Base-by-base conservation (phyloP, 345 rosid species). In the Luvunga scandens region DNA sequence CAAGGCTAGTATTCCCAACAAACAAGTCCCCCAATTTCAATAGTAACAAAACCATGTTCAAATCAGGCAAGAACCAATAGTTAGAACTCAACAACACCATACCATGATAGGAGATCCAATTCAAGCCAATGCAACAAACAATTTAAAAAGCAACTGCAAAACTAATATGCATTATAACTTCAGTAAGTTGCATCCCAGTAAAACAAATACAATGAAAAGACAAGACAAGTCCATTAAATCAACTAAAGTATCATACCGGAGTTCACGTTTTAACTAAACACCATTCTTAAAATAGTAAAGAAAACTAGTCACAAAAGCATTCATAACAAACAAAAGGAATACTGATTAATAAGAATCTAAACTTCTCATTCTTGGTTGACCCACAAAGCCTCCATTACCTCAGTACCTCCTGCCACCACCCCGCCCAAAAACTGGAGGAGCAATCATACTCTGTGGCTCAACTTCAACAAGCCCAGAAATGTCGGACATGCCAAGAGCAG, bases 401-500 rank as follows among this genome's bases (percentile, higher is more conserved):
- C 73, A 83, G 72, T 38, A 84, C 77, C 89, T 84, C 82, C 81
- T 80, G 34, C 76, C 28, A 45, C 63, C 77, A 31, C 83, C 83
- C 56, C 91, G 83, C 30, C 86, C 87, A 6, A 79, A 87, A 57
- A 34, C 45, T 61, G 61, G 78, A 55, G 85, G 77, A n/a, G 86
- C 75, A 9, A 77, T 60, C 33, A 77, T 38, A 14, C 88, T 59
- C 72, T 85, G 88, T 1, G 92, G 91, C 60, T 91, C 95, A 4
- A 84, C 91, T 76, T 75, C 73, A 24, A 87, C 87, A 28, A 91
- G 69, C n/a, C 95, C 94, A 3, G 91, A 85, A 61, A 86, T 50
- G 7, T 92, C 94, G 25, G 86, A 68, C 95, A 92, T 91, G 22
- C 97, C 97, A 45, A 92, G 94, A 66, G 92, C 83, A 72, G 91